Percentiles rank a stretch among this genome's conserved stretches.
phyloP scores from a whole-genome alignment of 192 early-diverging fungal genomes.

The Spizellomyces sp. region DNA sequence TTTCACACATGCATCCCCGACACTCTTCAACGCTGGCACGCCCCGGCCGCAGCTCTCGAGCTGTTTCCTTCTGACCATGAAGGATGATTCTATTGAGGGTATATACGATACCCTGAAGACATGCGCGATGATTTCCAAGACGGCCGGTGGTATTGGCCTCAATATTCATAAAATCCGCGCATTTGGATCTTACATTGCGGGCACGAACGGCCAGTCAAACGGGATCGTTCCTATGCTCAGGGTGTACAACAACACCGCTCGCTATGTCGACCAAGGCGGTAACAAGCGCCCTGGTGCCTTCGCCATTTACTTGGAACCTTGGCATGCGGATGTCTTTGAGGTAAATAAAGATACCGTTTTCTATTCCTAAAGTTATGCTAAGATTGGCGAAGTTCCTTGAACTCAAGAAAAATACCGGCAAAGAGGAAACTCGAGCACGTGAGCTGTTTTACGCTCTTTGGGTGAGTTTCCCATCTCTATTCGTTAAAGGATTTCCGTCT shows the following conservation, averaged over 20 bases:
- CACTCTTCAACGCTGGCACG: conserved; percentile 98
- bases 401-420: conserved; percentile 95
- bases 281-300: conserved; percentile 98
- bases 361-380: not conserved
- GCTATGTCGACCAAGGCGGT: conserved; percentile 99
- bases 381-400: conserved; percentile 77
- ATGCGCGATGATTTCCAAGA: conserved; percentile 98
- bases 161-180: conserved; percentile 98
- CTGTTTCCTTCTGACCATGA: conserved; percentile 95
- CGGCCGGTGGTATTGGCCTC: conserved; percentile 95
- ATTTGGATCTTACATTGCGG: conserved; percentile 94
- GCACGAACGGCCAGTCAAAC: conserved; percentile 96
- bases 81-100: conserved; percentile 96
- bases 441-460: conserved; percentile 98
- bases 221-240: conserved; percentile 97
- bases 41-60: conserved; percentile 92
- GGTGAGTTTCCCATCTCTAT: conserved; percentile 30
- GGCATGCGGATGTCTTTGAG: conserved; percentile 96
- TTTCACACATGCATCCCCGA: conserved; percentile 97
- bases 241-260: conserved; percentile 95
- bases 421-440: conserved; percentile 95
- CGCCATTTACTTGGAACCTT: conserved; percentile 98
- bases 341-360: conserved; percentile 2
- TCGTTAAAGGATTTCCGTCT: conserved; percentile 11
- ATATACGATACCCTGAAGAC: conserved; percentile 97